Evolutionary conservation across 2,329 filamentous ascomycete genomes (phyloP), one percentile per base, ranked within the genome.

Genomic region (Penicillium sp.): DNA sequence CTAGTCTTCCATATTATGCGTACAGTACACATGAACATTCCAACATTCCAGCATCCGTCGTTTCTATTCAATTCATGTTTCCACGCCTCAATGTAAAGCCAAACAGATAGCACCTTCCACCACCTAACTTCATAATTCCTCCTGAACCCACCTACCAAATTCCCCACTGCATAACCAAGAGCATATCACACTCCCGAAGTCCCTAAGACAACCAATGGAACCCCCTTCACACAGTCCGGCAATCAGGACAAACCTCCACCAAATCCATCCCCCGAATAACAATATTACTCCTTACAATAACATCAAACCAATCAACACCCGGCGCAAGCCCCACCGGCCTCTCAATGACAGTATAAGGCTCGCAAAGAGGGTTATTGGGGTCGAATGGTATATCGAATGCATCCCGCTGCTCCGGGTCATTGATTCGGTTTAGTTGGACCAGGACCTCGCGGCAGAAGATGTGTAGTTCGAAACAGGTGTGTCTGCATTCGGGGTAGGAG

Each of bases 381-480:
- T 57, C 47, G 13, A 58, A 56, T 4, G 52, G 53, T 1, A 55
- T 25, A 4, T 6, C 31, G n/a, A 40, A 35, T 3, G 2, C 16
- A 5, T 44, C 43, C 1, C 56, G 57, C 30, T 64, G 40, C 1
- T 46, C 34, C 0, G 63, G 57, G 29, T 68, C 61, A 16, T 68
- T 65, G 47, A 69, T 69, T 2, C 61, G 63, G 10, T 57, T 49
- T 1, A 70, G 52, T 31, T 67, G 60, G n/a, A 35, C 11, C 10
- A 59, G 44, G 7, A 64, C 41, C 4, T 44, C 12, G 3, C 16
- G 39, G 52, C 68, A 70, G 54, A 65, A 60, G 6, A 47, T 18
- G 28, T 52, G 31, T 2, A 66, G 50, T 4, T 57, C 34, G 37
- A 63, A 60, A 30, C 42, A 46, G 3, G 43, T 53, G 43, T 69